A percentile compares a stretch with the other conserved stretches of the same genome.
Evolutionary conservation across 768 basidiomycete genomes (phyloP).

Genomic region (Myochromella boudieri): DNA sequence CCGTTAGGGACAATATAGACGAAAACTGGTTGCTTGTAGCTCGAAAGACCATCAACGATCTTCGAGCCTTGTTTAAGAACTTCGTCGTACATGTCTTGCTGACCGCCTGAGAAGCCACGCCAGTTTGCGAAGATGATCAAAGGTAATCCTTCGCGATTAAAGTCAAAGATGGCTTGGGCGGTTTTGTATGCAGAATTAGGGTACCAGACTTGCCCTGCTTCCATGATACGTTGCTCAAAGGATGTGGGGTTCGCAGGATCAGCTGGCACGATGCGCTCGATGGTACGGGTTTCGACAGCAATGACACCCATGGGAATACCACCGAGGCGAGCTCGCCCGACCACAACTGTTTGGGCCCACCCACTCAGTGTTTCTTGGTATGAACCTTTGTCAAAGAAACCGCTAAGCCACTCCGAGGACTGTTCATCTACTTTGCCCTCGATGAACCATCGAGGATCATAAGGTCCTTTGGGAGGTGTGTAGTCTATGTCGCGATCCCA

Average conservation of each 20-base stretch:
- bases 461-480: slow-evolving; percentile 87
- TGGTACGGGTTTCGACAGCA: slow-evolving; percentile 95
- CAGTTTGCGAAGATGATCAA: slow-evolving; percentile 99
- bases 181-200: slow-evolving; percentile 99
- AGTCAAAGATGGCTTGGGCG: slow-evolving; percentile 98
- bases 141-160: slow-evolving; percentile 95
- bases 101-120: slow-evolving; percentile 99
- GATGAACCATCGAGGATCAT: slow-evolving; percentile 98
- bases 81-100: slow-evolving; percentile 99
- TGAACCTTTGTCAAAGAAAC: slow-evolving; percentile 96
- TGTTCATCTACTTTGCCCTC: slow-evolving; percentile 90
- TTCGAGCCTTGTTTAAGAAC: slow-evolving; percentile 96
- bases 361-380: slow-evolving; percentile 99
- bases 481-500: slow-evolving; percentile 96
- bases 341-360: slow-evolving; percentile 99
- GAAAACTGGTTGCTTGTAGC: slow-evolving; percentile 96
- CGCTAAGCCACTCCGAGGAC: slow-evolving; percentile 72
- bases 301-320: slow-evolving; percentile 98
- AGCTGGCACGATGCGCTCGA: slow-evolving; percentile 94
- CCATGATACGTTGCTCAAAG: slow-evolving; percentile 97
- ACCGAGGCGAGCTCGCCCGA: slow-evolving; percentile 93
- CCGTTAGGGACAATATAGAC: slow-evolving; percentile 99
- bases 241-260: slow-evolving; percentile 97
- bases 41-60: slow-evolving; percentile 97
- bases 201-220: slow-evolving; percentile 99